Base-by-base conservation (phyloP, 179 eudicot species). In the Nepenthes alata region DNA sequence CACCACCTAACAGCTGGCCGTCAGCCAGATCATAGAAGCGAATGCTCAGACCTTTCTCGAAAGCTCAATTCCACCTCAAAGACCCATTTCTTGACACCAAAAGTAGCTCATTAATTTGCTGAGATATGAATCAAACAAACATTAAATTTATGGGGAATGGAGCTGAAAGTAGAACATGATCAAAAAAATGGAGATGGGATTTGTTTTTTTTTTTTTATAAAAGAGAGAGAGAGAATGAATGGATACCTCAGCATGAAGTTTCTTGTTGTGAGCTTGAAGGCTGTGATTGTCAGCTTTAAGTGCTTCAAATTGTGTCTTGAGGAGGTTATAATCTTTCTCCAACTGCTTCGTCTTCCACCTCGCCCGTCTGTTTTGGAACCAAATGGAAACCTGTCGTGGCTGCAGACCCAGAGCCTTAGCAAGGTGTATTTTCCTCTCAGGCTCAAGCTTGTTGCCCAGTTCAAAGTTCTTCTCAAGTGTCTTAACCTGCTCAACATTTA, bases 321-420 rank as follows among this genome's bases (percentile, higher is more conserved):
- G 70, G 4, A 81, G 36, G 6, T 72, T 76, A 75, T 81, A 88
- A 38, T 85, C 91, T 65, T 70, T 87, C 84, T 87, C 95, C 64
- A 87, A 69, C 36, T 87, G 88, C 73, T 85, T 87, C 5, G 96
- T 88, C 81, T 88, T 88, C 96, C 94, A 88, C 37, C 96, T 67
- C 0, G 93, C 96, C 55, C 96, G 75, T 41, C 93, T 55, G 74
- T 88, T 88, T 61, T 88, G 96, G 72, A 85, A 88, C 96, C 96
- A 88, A 39, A 88, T 86, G 2, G 94, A 93, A 1, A 88, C 75
- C 64, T 88, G 96, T 35, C 96, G 75, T 1, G 96, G 96, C 16
- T 88, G 94, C 51, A 88, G 67, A 3, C 87, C 85, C 6, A 88
- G 61, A 3, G 93, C 96, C 66, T 87, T 77, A 34, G 93, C 96